phyloP scores from a whole-genome alignment of 2,329 filamentous ascomycete genomes.

The Dryadomyces quercus-mongolicae region DNA sequence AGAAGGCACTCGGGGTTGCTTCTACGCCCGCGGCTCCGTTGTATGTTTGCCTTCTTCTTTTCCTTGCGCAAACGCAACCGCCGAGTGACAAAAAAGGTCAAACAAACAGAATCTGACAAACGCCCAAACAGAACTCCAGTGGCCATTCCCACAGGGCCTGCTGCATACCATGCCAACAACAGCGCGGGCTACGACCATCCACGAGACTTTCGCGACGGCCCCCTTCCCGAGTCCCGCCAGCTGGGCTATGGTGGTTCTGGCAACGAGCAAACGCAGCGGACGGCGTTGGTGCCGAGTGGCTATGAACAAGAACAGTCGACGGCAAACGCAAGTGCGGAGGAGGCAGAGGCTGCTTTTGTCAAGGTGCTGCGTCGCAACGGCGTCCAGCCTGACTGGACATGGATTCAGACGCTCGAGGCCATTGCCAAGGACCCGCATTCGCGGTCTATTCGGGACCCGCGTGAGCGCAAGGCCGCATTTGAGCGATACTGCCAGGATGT shows the following conservation, averaged over 20 bases:
- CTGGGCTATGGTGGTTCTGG: slow-evolving; percentile 22
- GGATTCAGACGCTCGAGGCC: slow-evolving; percentile 77
- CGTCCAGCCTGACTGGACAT: slow-evolving; percentile 84
- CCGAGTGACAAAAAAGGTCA: background rate
- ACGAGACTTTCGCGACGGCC: slow-evolving; percentile 8
- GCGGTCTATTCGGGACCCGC: slow-evolving; percentile 83
- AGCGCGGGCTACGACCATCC: slow-evolving; percentile 13
- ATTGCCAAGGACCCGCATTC: slow-evolving; percentile 88
- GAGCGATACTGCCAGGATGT: slow-evolving; percentile 91
- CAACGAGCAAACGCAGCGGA: slow-evolving; percentile 26
- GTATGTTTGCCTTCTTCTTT: slow-evolving; percentile 18
- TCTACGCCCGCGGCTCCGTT: slow-evolving; percentile 29
- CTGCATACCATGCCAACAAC: slow-evolving; percentile 10
- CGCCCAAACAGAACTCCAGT: slow-evolving; percentile 16
- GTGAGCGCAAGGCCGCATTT: slow-evolving; percentile 80
- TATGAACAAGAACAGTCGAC: slow-evolving; percentile 56
- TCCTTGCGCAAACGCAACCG: too few relatives aligned
- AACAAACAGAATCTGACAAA: background rate
- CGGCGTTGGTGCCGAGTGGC: slow-evolving; percentile 48
- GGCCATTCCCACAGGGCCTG: slow-evolving; percentile 22
- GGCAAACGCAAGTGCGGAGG: slow-evolving; percentile 67
- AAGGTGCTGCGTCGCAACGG: slow-evolving; percentile 78
- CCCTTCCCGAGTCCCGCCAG: slow-evolving; percentile 43
- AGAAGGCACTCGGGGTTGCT: slow-evolving; percentile 55
- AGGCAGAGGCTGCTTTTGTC: slow-evolving; percentile 85